Base-by-base conservation (phyloP, 2,329 filamentous ascomycete genomes). In the Diaporthe longicolla region DNA sequence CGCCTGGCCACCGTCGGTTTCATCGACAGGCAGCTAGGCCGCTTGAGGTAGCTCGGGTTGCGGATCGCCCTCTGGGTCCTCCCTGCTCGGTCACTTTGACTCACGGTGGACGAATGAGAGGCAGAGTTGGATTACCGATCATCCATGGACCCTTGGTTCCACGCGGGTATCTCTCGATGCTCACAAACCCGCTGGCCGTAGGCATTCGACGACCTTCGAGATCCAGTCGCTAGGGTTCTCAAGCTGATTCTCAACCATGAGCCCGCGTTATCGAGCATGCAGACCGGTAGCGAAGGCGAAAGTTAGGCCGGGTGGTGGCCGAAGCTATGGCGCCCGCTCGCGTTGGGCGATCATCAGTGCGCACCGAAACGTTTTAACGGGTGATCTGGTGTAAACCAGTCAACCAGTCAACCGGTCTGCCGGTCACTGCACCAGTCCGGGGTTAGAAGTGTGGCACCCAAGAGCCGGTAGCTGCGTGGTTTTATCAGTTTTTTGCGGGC, bases 1-100 rank as follows among this genome's bases (percentile, higher is more conserved):
- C 35, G 50, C 63, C 35, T 68, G 69, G 70, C 57, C 48, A 52
- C 70, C 37, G 73, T 35, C 71, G 55, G 73, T 75, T 75, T 75
- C 73, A 75, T 70, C 71, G 54, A 66, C 73, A 40, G 65, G 48
- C 17, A 58, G 57, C 57, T 63, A 71, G 57, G 57, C 70, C 57
- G 59, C 32, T 63, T 54, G 70, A 63, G 70, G 57, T 63, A 43
- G 48, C 45, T 63, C 19, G 45, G 55, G 57, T 6, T 37, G 63
- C 48, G 63, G 70, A 61, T 71, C 40, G 15, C 50, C 45, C 32
- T 57, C 45, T 71, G 35, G 57, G 26, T 45, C 70, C 43, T 52
- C 55, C 69, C 57, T 61, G 57, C 37, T 54, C 11, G 24, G 45
- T 58, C 32, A 58, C 43, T 63, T 59, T 37, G 59, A 59, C 32